Base-by-base conservation (phyloP, 2,329 filamentous ascomycete species). In the Xylariaceae sp. region DNA sequence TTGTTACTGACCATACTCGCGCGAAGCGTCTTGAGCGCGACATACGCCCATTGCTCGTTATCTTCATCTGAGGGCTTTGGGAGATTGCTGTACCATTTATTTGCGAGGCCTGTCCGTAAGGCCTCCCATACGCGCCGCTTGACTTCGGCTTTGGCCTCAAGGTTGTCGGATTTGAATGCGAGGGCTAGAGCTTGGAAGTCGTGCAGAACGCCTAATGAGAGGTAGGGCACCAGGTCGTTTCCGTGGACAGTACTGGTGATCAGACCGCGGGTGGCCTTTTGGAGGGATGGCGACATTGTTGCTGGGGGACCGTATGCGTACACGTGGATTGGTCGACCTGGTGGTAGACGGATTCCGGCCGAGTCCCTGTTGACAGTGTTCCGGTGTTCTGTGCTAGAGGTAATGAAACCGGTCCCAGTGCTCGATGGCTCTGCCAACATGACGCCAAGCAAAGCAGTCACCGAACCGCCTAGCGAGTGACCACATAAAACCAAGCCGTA, bases 301-400 rank as follows among this genome's bases (percentile, higher is more conserved):
- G 87, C 83, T 0, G 88, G 88, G 1, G 88, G 86, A 0, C 89
- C 89, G 70, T 91, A 92, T 5, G 89, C 87, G 70, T 90, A 92
- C 10, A 91, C 89, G 66, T 92, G 89, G 17, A 92, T 88, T 2
- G 87, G 86, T 0, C 89, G 82, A 13, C 86, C 84, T 0, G 86
- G 67, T 0, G 89, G 89, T 0, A 92, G 78, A 15, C 77, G 80
- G 37, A 84, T 72, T 34, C 64, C 66, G 17, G 59, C 35, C 34
- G 56, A 54, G 17, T 51, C 37, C 2, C 69, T 65, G 23, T 74
- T 68, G 7, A 79, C 73, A 5, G 76, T 65, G 4, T 75, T 75
- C 2, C 72, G 74, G 37, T 79, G 80, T 2, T 78, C 77, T 42
- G 77, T 74, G 0, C 77, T 73, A 0, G 85, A 82, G 0, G 87